Evolutionary conservation across 2,329 filamentous ascomycete species (phyloP).

Genomic region (Aspergillus tubingensis): DNA sequence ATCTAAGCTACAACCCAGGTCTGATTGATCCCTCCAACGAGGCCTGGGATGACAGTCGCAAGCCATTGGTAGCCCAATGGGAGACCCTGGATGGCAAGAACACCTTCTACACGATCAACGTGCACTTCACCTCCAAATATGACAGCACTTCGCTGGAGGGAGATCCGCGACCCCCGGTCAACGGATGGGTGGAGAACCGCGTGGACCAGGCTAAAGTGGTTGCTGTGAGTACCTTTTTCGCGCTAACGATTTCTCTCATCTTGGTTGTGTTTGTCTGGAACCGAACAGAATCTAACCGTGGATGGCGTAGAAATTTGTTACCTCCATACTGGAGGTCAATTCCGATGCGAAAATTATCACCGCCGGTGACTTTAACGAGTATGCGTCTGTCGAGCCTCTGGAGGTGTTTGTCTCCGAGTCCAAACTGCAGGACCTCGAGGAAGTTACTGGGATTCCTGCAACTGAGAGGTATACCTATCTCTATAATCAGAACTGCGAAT

Average conservation of each 20-base stretch:
- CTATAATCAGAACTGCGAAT: conserved; percentile 69
- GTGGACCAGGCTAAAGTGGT: conserved; percentile 60
- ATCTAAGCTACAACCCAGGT: conserved; percentile 69
- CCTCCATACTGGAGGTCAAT: conserved; percentile 59
- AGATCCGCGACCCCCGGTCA: conserved; percentile 66
- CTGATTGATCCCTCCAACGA: conserved; percentile 63
- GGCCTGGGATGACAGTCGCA: conserved; percentile 64
- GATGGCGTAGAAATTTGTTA: conserved; percentile 53
- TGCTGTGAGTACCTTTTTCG: conserved; percentile 46
- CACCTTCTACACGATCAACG: conserved; percentile 71
- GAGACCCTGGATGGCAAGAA: conserved; percentile 56
- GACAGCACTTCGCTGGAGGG: conserved; percentile 66
- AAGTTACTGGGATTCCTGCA: conserved; percentile 53
- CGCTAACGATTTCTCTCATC: not conserved
- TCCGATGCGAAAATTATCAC: conserved; percentile 59
- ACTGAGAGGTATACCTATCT: conserved; percentile 70
- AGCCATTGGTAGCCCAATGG: conserved; percentile 69
- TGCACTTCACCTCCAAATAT: conserved; percentile 68
- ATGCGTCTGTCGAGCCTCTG: conserved; percentile 63
- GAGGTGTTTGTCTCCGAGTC: conserved; percentile 56
- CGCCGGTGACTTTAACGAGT: conserved; percentile 74
- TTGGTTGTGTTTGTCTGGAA: not conserved
- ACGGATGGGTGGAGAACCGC: conserved; percentile 62
- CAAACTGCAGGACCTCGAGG: conserved; percentile 64
- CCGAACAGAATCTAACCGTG: not conserved